Evolutionary conservation across 345 rosid genomes (phyloP).

Genomic region (Adansonia digitata): DNA sequence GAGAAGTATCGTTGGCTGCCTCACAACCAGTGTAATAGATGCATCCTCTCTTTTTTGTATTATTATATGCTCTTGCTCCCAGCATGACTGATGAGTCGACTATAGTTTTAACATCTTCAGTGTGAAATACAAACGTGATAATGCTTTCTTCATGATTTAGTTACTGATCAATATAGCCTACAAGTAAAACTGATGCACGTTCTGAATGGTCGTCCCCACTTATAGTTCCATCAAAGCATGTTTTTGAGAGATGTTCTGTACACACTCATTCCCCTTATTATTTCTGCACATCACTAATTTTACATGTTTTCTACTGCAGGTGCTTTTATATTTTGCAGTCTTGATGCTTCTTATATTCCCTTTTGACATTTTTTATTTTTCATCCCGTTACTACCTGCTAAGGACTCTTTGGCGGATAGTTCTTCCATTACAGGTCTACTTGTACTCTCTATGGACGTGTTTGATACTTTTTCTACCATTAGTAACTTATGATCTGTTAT

Average conservation of each 20-base stretch:
- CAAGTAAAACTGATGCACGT: background rate
- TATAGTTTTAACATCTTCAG: background rate
- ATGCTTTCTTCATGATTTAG: background rate
- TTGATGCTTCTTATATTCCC: constrained; percentile 71
- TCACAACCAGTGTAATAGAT: constrained; percentile 99
- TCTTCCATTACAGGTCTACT: constrained; percentile 76
- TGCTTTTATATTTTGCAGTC: constrained; percentile 67
- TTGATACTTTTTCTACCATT: constrained; percentile 3
- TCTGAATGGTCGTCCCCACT: background rate
- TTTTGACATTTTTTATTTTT: constrained; percentile 72
- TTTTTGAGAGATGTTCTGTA: background rate
- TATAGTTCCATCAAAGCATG: background rate
- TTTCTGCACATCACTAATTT: background rate
- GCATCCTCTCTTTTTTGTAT: constrained; percentile 46
- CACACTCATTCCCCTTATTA: background rate
- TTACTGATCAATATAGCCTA: background rate
- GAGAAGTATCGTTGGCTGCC: constrained; percentile 93
- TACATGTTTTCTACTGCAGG: constrained; percentile 41
- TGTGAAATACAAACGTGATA: background rate
- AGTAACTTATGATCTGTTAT: background rate
- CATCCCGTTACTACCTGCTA: constrained; percentile 76
- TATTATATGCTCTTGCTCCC: background rate
- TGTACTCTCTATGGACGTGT: background rate
- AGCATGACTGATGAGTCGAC: background rate
- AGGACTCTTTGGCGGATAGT: constrained; percentile 87